Conservation (phyloP, 192 early-diverging fungal species). For the Coemansia sp. region DNA sequence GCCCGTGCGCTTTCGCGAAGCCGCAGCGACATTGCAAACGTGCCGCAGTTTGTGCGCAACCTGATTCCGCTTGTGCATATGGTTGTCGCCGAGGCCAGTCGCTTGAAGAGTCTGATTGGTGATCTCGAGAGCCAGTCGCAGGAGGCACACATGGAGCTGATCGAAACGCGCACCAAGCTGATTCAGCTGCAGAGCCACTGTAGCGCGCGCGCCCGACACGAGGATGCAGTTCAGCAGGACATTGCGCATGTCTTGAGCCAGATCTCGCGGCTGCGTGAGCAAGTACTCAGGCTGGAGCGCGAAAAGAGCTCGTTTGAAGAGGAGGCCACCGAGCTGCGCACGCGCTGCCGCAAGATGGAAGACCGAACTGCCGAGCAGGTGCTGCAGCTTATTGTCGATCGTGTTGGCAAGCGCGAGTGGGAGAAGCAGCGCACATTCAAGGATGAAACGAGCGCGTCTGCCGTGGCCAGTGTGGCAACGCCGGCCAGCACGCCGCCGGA, state of each 20-base stretch:
- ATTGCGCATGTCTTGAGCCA: constrained; percentile 45
- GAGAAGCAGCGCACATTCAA: constrained; percentile 3
- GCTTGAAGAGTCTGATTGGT: constrained; percentile 14
- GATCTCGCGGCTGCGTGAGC: constrained; percentile 36
- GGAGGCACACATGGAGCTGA: constrained; percentile 20
- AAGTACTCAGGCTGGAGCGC: constrained; percentile 23
- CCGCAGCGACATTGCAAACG: constrained; percentile 18
- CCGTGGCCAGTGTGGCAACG: not conserved
- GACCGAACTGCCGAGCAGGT: constrained; percentile 25
- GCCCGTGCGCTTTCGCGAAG: not conserved
- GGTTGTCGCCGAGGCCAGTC: constrained; percentile 19
- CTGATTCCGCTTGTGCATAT: constrained; percentile 27
- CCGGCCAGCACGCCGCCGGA: not conserved
- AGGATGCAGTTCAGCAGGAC: constrained; percentile 44
- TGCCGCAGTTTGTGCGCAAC: constrained; percentile 13
- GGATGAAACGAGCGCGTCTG: not conserved
- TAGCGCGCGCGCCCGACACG: constrained; percentile 25
- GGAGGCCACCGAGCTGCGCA: constrained; percentile 20
- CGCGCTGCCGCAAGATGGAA: constrained; percentile 29
- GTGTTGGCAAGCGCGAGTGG: constrained; percentile 33
- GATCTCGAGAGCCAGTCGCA: constrained; percentile 38
- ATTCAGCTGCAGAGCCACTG: constrained; percentile 28
- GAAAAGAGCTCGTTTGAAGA: constrained; percentile 26
- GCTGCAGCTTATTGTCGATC: constrained; percentile 40
- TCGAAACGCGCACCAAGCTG: constrained; percentile 22